These are phyloP conservation scores for Phaeosphaeriaceae sp. DNA, from an alignment of 2,329 filamentous ascomycete genomes.

Conservation along the genomic window DNA sequence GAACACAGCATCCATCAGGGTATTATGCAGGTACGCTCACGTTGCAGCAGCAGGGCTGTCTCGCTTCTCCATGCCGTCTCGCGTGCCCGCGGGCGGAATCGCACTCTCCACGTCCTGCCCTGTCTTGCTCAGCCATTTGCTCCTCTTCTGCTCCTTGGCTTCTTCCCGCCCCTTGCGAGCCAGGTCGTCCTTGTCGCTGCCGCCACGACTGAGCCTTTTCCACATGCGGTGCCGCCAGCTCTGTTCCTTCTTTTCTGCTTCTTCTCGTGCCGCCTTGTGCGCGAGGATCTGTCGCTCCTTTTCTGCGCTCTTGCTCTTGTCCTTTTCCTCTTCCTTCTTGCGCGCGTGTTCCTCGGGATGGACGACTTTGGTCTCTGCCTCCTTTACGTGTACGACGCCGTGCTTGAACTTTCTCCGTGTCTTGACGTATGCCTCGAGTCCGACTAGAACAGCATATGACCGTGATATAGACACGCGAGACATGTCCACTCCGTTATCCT, in stretches of 20 bases:
- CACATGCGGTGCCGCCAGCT: slow-evolving; percentile 41
- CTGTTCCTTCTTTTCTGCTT: slow-evolving; percentile 47
- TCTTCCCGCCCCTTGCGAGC: slow-evolving; percentile 24
- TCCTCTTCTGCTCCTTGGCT: slow-evolving; percentile 31
- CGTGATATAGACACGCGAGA: slow-evolving; percentile 78
- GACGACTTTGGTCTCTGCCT: slow-evolving; percentile 65
- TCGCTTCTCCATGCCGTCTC: slow-evolving; percentile 21
- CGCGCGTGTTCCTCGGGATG: slow-evolving; percentile 64
- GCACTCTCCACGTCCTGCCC: slow-evolving; percentile 46
- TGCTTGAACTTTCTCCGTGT: slow-evolving; percentile 70
- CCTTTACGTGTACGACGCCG: slow-evolving; percentile 57
- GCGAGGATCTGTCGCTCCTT: slow-evolving; percentile 63
- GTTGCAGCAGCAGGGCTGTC: slow-evolving; percentile 1
- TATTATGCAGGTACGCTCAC: slow-evolving; percentile 21
- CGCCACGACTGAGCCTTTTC: slow-evolving; percentile 31
- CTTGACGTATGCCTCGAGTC: slow-evolving; percentile 79
- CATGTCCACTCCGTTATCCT: slow-evolving; percentile 79
- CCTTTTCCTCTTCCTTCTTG: slow-evolving; percentile 56
- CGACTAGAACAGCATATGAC: slow-evolving; percentile 81
- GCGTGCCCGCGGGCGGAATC: slow-evolving; percentile 43
- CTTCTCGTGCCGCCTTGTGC: slow-evolving; percentile 54
- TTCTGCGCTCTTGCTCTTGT: slow-evolving; percentile 67
- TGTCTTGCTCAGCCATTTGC: slow-evolving; percentile 37
- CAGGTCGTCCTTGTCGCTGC: slow-evolving; percentile 22
- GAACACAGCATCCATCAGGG: not conserved